Conservation (phyloP, 1,284 basidiomycete genomes). For the Trichosporon ovoides region DNA sequence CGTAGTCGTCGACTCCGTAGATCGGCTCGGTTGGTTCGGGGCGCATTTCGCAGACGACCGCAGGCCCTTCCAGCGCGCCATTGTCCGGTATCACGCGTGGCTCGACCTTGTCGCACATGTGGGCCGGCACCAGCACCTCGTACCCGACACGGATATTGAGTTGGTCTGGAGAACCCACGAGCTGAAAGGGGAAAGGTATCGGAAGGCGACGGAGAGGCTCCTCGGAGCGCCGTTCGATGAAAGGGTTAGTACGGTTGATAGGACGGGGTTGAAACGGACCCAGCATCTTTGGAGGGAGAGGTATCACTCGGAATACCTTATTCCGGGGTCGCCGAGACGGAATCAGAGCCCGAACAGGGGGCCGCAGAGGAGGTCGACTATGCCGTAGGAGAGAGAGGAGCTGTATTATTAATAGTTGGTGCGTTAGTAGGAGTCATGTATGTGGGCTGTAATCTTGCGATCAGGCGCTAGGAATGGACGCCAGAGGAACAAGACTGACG, state of each 20-base stretch:
- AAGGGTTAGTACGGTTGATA: slow-evolving; percentile 18
- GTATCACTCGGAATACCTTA: slow-evolving; percentile 24
- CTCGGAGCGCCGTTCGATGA: slow-evolving; percentile 19
- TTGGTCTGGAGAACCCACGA: slow-evolving; percentile 48
- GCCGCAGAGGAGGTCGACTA: background rate
- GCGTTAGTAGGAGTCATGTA: too few species aligned
- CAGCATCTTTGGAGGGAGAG: slow-evolving; percentile 26
- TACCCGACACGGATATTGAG: slow-evolving; percentile 39
- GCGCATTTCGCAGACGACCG: slow-evolving; percentile 7
- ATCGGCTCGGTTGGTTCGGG: slow-evolving; percentile 31
- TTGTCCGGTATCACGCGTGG: slow-evolving; percentile 43
- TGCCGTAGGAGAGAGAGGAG: too few species aligned
- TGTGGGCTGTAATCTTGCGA: too few species aligned
- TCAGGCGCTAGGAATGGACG: too few species aligned
- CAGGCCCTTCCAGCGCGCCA: slow-evolving; percentile 23
- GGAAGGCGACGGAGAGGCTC: slow-evolving; percentile 26
- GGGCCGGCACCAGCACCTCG: slow-evolving; percentile 17
- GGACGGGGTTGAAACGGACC: slow-evolving; percentile 20
- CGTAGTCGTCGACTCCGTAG: slow-evolving; percentile 27
- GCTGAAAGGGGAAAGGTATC: slow-evolving; percentile 31
- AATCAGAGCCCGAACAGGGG: background rate
- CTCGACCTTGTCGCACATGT: slow-evolving; percentile 33
- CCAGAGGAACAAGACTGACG: too few species aligned
- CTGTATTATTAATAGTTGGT: background rate
- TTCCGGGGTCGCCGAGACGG: too few species aligned